Evolutionary conservation across 805 yeast species (phyloP).

Genomic region (Schwanniomyces pseudopolymorphus): DNA sequence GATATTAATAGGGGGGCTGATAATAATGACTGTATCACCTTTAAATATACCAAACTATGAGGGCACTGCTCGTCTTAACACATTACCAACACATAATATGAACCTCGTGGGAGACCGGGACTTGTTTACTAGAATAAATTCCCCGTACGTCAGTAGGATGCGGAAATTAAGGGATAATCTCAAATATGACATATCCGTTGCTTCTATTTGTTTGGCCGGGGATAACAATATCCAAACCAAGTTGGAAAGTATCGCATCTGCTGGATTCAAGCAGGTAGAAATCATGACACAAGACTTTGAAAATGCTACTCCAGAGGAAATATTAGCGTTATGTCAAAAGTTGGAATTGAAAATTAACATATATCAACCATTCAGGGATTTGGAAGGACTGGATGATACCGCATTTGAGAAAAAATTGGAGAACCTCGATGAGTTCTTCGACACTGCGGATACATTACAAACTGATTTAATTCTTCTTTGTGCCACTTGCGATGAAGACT

Average conservation of each 20-base stretch:
- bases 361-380: conserved; percentile 15
- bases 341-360: conserved; percentile 8
- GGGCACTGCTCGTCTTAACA: background rate
- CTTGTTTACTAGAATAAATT: background rate
- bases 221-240: conserved; percentile 13
- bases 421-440: conserved; percentile 9
- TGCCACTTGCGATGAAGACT: conserved; percentile 10
- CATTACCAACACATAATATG: background rate
- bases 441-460: conserved; percentile 6
- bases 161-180: conserved; percentile 1
- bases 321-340: conserved; percentile 7
- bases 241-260: conserved; percentile 9
- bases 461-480: conserved; percentile 12
- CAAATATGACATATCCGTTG: conserved; percentile 8
- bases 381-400: conserved; percentile 11
- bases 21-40: background rate
- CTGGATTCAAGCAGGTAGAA: conserved; percentile 15
- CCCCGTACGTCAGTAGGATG: background rate
- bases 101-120: background rate
- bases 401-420: conserved; percentile 7
- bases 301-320: conserved; percentile 9
- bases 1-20: background rate
- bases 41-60: background rate
- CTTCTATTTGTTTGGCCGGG: conserved; percentile 9
- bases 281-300: conserved; percentile 13